phyloP scores from a whole-genome alignment of 2,329 filamentous ascomycete species.

The Fusarium chuoi region DNA sequence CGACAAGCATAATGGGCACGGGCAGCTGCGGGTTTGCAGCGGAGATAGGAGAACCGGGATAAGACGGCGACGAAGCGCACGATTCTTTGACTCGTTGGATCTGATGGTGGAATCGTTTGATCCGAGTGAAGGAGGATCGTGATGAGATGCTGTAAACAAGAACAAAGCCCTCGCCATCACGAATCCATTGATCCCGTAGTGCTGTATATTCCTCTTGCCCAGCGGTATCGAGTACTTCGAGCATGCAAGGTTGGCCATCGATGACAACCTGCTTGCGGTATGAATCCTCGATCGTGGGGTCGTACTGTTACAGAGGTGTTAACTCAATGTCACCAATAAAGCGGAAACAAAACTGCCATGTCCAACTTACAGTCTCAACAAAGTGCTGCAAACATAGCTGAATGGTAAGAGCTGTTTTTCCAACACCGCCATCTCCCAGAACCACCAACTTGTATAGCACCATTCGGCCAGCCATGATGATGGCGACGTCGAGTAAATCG shows the following conservation, averaged over 20 bases:
- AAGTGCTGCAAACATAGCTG: conserved; percentile 99
- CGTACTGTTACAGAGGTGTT: conserved; percentile 67
- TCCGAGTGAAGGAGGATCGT: conserved; percentile 91
- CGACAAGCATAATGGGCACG: conserved; percentile 96
- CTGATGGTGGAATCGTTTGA: conserved; percentile 95
- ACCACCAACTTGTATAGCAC: conserved; percentile 96
- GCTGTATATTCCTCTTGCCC: conserved; percentile 99
- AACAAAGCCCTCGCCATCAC: conserved; percentile 96
- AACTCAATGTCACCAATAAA: conserved; percentile 9
- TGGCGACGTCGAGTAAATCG: conserved; percentile 40
- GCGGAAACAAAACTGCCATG: conserved; percentile 3
- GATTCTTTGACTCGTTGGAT: conserved; percentile 98
- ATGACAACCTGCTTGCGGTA: conserved; percentile 93
- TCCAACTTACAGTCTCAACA: conserved; percentile 80
- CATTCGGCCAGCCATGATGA: conserved; percentile 88
- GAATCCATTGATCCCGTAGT: conserved; percentile 96
- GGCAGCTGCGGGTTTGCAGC: conserved; percentile 69
- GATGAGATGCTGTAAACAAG: conserved; percentile 99
- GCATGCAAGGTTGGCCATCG: conserved; percentile 94
- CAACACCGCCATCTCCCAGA: conserved; percentile 91
- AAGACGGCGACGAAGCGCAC: conserved; percentile 78
- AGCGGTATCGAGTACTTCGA: conserved; percentile 96
- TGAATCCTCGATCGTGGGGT: conserved; percentile 88
- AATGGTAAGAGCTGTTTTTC: conserved; percentile 93
- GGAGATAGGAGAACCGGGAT: conserved; percentile 78